Base-by-base conservation (phyloP, 2,329 filamentous ascomycete species). In the Hypoxylon sp. region DNA sequence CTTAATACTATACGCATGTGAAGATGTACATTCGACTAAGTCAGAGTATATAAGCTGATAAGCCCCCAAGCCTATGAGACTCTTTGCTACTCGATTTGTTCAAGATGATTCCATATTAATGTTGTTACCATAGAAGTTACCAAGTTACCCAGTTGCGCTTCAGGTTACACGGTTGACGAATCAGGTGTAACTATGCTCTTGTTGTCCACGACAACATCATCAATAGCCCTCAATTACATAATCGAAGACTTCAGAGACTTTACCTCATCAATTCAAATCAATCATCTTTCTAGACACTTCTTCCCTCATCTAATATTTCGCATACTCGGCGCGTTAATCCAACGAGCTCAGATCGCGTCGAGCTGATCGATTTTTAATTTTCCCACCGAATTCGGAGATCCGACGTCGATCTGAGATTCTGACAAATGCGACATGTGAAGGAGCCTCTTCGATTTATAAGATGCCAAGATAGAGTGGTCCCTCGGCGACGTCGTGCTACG, bases 361-460 rank as follows among this genome's bases (percentile, higher is more conserved):
- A 25, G 28, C 25, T 51, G 36, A 49, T 50, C 38, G 41, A 13
- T 53, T 23, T 23, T 17, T 17, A 50, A 34, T 46, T 34, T 48
- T 48, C 36, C 52, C 36, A 59, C 60, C 63, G 63, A 51, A 32
- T 45, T 64, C 50, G 63, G 63, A 66, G 41, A 52, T 21, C 34
- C 2, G 52, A 58, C n/a, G 60, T 59, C 63, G 63, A 69, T 67
- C 60, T 62, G 50, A 61, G 48, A 23, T 43, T 38, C 57, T 69
- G 63, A 69, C 67, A 69, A 69, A 69, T 69, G 57, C 63, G 60
- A 69, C 63, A 63, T 67, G 63, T 69, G 67, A 65, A 61, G 23
- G 67, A 69, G 63, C 56, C 67, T 67, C 63, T 61, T 49, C 60
- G 63, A 69, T 69, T 69, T 69, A 64, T 69, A 69, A 67, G 63